Percentiles rank a stretch among this genome's conserved stretches.
These are phyloP conservation scores for Salix purpurea DNA, from an alignment of 345 rosid species.

Conservation along the genomic window DNA sequence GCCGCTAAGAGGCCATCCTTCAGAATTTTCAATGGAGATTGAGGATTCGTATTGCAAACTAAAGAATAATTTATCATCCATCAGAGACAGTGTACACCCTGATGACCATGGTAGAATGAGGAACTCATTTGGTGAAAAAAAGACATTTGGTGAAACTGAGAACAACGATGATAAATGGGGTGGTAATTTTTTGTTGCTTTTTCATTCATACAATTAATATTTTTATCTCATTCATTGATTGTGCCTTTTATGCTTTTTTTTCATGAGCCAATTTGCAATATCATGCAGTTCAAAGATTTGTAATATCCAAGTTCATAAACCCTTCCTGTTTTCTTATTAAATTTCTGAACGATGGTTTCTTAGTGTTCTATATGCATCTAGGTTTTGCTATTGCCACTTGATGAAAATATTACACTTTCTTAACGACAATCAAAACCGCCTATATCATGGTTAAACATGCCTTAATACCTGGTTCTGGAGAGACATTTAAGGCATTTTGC, in stretches of 20 bases:
- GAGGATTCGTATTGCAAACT: constrained; percentile 26
- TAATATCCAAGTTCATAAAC: constrained; percentile 10
- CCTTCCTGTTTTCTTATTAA: neutral
- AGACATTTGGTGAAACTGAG: constrained; percentile 17
- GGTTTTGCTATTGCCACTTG: neutral
- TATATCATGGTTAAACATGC: neutral
- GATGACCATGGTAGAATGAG: constrained; percentile 30
- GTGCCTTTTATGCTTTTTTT: constrained; percentile 1
- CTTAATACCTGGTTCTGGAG: neutral
- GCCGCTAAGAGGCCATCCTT: constrained; percentile 28
- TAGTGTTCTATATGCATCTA: neutral
- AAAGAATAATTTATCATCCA: constrained; percentile 22
- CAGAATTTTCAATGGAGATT: constrained; percentile 28
- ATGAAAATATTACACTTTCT: neutral
- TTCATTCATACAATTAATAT: neutral
- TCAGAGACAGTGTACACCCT: constrained; percentile 23
- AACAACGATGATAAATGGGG: constrained; percentile 35
- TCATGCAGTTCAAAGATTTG: constrained; percentile 2
- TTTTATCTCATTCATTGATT: neutral
- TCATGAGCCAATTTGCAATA: neutral
- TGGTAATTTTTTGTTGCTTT: constrained; percentile 35
- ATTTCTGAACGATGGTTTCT: neutral
- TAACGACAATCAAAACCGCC: neutral
- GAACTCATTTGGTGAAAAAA: constrained; percentile 24
- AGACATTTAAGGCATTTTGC: neutral